Conservation (phyloP, 257 asterid genomes). For the Fraxinus americana region DNA sequence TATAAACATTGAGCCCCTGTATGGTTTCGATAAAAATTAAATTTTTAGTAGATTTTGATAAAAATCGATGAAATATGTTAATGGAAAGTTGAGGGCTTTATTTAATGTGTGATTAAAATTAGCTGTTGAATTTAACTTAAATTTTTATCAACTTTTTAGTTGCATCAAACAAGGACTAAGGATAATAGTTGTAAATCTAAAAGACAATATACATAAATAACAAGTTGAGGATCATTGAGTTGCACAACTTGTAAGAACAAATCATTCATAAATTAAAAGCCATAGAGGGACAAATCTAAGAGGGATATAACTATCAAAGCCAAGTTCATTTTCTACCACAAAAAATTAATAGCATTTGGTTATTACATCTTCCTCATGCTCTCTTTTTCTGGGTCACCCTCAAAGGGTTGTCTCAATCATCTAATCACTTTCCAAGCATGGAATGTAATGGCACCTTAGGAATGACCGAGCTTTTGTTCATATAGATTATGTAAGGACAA, state of each 20-base stretch:
- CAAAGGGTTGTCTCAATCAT: not conserved
- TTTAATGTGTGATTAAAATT: too few relatives aligned
- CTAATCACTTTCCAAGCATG: not conserved
- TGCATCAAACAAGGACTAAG: not conserved
- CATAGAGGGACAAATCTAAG: not conserved
- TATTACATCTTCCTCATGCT: not conserved
- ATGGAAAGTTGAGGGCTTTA: too few relatives aligned
- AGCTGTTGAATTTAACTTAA: too few relatives aligned
- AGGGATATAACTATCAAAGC: not conserved
- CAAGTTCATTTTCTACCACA: not conserved
- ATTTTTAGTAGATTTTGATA: too few relatives aligned
- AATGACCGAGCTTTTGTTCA: not conserved
- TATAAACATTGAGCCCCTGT: too few relatives aligned
- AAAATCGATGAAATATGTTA: too few relatives aligned
- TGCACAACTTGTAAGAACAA: not conserved
- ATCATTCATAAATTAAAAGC: not conserved
- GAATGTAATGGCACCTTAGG: constrained; percentile 3
- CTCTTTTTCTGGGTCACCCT: not conserved
- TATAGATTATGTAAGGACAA: not conserved
- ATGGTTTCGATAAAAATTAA: too few relatives aligned
- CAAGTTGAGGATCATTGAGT: not conserved
- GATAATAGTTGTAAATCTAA: too few relatives aligned
- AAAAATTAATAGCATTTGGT: not conserved
- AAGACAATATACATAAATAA: too few relatives aligned
- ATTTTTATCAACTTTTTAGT: too few relatives aligned